Evolutionary conservation across 2,329 filamentous ascomycete genomes (phyloP).

Genomic region (Raffaelea arxii): DNA sequence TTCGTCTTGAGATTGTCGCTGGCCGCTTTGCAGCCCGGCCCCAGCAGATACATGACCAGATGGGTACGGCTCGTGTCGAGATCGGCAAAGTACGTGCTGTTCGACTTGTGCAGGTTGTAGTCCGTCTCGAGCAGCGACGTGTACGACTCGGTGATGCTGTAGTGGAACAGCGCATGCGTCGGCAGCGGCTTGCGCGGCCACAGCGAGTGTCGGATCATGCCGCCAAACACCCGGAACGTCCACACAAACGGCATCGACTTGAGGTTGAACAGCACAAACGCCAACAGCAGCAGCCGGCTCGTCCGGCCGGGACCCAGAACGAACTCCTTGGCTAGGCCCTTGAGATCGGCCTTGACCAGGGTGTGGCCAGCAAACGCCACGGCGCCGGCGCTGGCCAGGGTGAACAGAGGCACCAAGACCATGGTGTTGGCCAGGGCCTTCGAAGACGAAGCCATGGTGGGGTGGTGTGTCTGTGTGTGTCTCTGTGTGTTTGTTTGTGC

Average conservation of each 20-base stretch:
- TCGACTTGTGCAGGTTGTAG: conserved; percentile 31
- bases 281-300: conserved; percentile 40
- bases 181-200: conserved; percentile 16
- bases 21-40: conserved; percentile 44
- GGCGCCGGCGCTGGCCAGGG: conserved; percentile 31
- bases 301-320: conserved; percentile 44
- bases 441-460: conserved; percentile 16
- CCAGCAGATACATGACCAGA: conserved; percentile 60
- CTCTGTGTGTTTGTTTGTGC: too few relatives aligned
- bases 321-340: conserved; percentile 28
- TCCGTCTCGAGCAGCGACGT: conserved; percentile 25
- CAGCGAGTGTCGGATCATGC: conserved; percentile 22
- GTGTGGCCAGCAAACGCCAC: conserved; percentile 35
- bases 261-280: conserved; percentile 54
- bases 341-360: conserved; percentile 31
- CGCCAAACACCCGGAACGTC: conserved; percentile 47
- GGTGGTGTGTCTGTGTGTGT: too few relatives aligned
- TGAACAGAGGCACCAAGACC: conserved; percentile 28
- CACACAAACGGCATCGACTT: conserved; percentile 68
- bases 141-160: conserved; percentile 20
- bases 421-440: conserved; percentile 18
- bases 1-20: conserved; percentile 37
- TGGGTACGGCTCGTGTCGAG: conserved; percentile 77
- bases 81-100: conserved; percentile 73
- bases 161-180: conserved; percentile 25